Evolutionary conservation across 1,284 basidiomycete species (phyloP).

Genomic region (Xerocomus cyaneibrunnescens): DNA sequence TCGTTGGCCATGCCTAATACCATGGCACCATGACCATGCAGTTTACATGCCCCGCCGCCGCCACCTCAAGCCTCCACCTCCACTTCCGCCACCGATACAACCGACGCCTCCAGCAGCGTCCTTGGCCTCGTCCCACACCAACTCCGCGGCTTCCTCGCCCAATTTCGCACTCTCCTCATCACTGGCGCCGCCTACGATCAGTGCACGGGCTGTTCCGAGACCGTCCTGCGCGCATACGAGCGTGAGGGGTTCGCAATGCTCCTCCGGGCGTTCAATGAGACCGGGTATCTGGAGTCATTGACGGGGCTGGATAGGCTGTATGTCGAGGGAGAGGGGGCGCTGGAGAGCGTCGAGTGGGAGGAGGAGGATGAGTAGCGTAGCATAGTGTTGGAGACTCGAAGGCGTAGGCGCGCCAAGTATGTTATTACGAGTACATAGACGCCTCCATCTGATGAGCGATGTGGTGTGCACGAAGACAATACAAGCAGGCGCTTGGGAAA

Average conservation of each 20-base stretch:
- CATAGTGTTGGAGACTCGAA: no score
- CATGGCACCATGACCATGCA: no score
- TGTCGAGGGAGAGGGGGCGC: constrained; percentile 71
- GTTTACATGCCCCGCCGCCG: constrained; percentile 59
- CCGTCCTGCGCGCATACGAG: constrained; percentile 76
- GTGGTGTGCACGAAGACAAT: no score
- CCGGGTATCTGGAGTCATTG: constrained; percentile 75
- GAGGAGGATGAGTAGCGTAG: constrained; percentile 58
- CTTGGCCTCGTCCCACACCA: constrained; percentile 94
- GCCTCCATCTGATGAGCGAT: no score
- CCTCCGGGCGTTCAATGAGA: constrained; percentile 81
- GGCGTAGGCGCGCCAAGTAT: no score
- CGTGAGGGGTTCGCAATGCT: constrained; percentile 78
- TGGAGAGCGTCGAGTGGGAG: constrained; percentile 78
- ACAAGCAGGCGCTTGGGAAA: no score
- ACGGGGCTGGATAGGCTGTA: constrained; percentile 88
- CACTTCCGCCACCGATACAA: constrained; percentile 6
- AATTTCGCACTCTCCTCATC: constrained; percentile 83
- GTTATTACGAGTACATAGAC: no score
- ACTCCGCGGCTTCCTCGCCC: constrained; percentile 84
- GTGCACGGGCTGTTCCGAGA: constrained; percentile 90
- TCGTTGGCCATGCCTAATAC: no score
- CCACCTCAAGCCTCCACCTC: constrained; percentile 39
- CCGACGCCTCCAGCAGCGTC: constrained; percentile 38
- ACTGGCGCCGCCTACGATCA: constrained; percentile 83